Evolutionary conservation across 768 basidiomycete species (phyloP), one percentile per base, ranked within the genome.

Genomic region (Lentinula raphanica): DNA sequence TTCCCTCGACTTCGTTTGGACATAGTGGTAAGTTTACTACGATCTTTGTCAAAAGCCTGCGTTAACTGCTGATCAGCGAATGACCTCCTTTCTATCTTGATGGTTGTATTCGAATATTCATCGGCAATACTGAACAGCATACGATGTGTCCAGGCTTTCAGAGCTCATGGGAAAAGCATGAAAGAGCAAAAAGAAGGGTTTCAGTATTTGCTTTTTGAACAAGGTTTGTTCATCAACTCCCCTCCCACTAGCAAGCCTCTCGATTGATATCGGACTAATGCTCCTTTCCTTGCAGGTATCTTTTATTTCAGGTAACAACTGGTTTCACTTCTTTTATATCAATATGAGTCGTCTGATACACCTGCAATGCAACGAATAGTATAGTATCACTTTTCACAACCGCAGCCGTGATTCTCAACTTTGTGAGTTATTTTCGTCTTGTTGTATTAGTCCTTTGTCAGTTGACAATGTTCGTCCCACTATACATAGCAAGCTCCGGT

Each of bases 401-500:
- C 2, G 56, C 56, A 5, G 46, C 45, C 4, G 56, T 57, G 15
- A 49, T 57, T 27, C 45, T 57, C 8, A 49, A 49, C 19, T 57
- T 57, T 57, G 56, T 57, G 15, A 57, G 56, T 49, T n/a, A n/a
- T n/a, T 13, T 38, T 45, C 19, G 23, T 0, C 8, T 0, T 23
- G 19, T 44, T 49, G 49, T 21, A 25, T 21, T 11, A 42, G 6
- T 46, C 17, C 21, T 1, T 60, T 12, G 15, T 36, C 23, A 19
- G 32, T 42, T 42, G 58, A 32, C 17, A n/a, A 29, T 9, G 15
- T 19, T 11, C n/a, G 31, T 46, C 13, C 3, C 12, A 25, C 21
- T 21, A n/a, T n/a, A 25, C 17, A 23, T 35, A 67, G 66, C 54
- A 60, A 40, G 65, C 67, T 25, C 66, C 64, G 21, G 66, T 67